A percentile compares a stretch with the other conserved stretches of the same genome.
Conservation (phyloP, 345 rosid genomes). For the Salix dunnii region DNA sequence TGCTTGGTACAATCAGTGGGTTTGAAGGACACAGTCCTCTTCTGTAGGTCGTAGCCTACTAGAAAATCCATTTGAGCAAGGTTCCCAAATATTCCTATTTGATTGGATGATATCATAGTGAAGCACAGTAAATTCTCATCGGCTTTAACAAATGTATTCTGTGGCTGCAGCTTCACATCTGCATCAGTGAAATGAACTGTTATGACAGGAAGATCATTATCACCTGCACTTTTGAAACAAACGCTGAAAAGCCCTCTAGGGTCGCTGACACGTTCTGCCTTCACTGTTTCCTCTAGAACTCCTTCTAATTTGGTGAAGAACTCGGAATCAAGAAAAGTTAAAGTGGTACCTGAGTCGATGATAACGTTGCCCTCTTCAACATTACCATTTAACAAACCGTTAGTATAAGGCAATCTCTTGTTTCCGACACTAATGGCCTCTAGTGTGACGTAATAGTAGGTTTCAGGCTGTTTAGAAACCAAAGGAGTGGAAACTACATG, state of each 20-base stretch:
- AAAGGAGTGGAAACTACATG: constrained; percentile 40
- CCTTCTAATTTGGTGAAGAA: constrained; percentile 34
- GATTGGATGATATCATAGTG: constrained; percentile 25
- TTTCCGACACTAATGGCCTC: constrained; percentile 58
- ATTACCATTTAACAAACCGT: background rate
- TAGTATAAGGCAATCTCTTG: constrained; percentile 31
- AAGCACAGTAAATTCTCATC: constrained; percentile 34
- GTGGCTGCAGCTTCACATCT: constrained; percentile 41
- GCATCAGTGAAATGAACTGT: constrained; percentile 50
- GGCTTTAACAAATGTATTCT: constrained; percentile 31
- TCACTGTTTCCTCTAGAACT: constrained; percentile 23
- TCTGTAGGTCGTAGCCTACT: constrained; percentile 42
- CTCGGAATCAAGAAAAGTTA: constrained; percentile 40
- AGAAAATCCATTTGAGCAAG: constrained; percentile 39
- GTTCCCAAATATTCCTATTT: constrained; percentile 37
- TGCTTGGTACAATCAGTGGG: constrained; percentile 38
- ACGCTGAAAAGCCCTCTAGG: constrained; percentile 29
- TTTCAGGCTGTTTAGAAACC: constrained; percentile 22
- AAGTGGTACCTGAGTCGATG: constrained; percentile 57
- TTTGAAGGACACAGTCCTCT: constrained; percentile 37
- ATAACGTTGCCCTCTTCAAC: constrained; percentile 41
- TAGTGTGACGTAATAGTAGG: constrained; percentile 47
- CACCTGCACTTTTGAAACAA: constrained; percentile 22
- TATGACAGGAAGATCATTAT: constrained; percentile 34
- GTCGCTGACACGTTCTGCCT: constrained; percentile 32